A percentile compares a stretch with the other conserved stretches of the same genome.
Evolutionary conservation across 2,329 filamentous ascomycete species (phyloP).

Genomic region (Hymenoscyphus salicellus): DNA sequence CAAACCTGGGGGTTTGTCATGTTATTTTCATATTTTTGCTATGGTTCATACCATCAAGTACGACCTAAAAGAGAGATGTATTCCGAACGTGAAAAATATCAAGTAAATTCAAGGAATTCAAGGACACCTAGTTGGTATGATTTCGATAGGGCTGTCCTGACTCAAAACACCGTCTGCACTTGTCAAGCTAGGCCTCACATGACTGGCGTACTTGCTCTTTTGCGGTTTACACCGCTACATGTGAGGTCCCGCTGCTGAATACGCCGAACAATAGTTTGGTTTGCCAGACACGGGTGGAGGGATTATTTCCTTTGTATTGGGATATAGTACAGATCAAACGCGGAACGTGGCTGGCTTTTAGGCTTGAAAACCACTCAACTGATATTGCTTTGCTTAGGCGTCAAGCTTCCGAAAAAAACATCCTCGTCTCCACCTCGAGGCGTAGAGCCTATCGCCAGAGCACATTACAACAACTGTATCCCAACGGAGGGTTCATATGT

Average conservation of each 20-base stretch:
- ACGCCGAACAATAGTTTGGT: constrained; percentile 17
- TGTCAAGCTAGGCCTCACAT: constrained; percentile 23
- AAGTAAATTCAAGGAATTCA: background rate
- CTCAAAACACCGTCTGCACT: constrained; percentile 17
- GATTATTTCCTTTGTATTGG: constrained; percentile 26
- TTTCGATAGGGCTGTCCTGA: constrained; percentile 13
- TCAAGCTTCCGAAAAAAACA: constrained; percentile 17
- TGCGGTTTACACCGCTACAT: constrained; percentile 33
- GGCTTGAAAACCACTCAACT: constrained; percentile 27
- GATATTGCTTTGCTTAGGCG: constrained; percentile 32
- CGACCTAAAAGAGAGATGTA: background rate
- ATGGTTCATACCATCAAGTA: background rate
- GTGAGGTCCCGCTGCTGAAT: constrained; percentile 29
- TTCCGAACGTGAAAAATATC: background rate
- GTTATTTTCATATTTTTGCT: background rate
- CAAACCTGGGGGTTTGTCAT: background rate
- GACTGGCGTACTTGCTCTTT: constrained; percentile 18
- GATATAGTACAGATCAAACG: constrained; percentile 28
- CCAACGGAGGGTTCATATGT: constrained; percentile 6
- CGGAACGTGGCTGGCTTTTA: constrained; percentile 10
- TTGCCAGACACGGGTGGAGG: constrained; percentile 12
- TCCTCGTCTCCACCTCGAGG: constrained; percentile 1
- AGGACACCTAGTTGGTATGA: background rate
- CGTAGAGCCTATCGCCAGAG: background rate
- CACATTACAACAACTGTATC: background rate